phyloP scores from a whole-genome alignment of 2,329 filamentous ascomycete species.

The Trichoderma sp. region DNA sequence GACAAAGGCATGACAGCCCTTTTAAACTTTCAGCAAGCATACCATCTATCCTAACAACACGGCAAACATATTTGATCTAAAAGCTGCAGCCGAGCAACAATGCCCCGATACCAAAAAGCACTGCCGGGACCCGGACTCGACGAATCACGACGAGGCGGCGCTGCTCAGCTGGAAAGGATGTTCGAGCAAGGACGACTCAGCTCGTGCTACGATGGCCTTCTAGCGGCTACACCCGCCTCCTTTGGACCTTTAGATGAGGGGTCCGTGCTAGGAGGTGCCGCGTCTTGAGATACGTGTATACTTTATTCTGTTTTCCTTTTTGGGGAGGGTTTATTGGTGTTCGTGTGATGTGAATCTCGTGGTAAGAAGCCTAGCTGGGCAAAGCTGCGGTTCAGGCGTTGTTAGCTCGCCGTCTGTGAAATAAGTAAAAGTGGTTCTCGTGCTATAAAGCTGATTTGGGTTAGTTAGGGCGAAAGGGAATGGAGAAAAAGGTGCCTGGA shows the following conservation, averaged over 20 bases:
- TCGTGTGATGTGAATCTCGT: slow-evolving; percentile 13
- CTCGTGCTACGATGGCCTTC: slow-evolving; percentile 20
- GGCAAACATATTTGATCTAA: background rate
- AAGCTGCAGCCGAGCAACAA: slow-evolving; percentile 1
- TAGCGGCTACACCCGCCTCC: background rate
- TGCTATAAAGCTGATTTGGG: background rate
- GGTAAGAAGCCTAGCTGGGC: slow-evolving; percentile 23
- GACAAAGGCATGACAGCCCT: background rate
- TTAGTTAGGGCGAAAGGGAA: background rate
- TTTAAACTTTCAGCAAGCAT: background rate
- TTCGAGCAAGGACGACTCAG: background rate
- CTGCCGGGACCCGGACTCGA: background rate
- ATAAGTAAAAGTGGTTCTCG: background rate
- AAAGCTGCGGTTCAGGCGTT: background rate
- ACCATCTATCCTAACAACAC: background rate
- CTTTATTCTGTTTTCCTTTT: too few relatives aligned
- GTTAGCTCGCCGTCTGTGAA: background rate
- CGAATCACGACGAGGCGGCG: slow-evolving; percentile 3
- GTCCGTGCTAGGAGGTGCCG: background rate
- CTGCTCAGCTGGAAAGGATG: background rate
- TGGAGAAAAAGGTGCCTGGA: background rate
- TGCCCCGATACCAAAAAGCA: background rate
- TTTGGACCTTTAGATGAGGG: background rate
- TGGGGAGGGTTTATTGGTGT: background rate
- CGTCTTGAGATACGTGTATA: background rate